Evolutionary conservation across 805 yeast genomes (phyloP).

Genomic region (Saturnispora kantuleensis): DNA sequence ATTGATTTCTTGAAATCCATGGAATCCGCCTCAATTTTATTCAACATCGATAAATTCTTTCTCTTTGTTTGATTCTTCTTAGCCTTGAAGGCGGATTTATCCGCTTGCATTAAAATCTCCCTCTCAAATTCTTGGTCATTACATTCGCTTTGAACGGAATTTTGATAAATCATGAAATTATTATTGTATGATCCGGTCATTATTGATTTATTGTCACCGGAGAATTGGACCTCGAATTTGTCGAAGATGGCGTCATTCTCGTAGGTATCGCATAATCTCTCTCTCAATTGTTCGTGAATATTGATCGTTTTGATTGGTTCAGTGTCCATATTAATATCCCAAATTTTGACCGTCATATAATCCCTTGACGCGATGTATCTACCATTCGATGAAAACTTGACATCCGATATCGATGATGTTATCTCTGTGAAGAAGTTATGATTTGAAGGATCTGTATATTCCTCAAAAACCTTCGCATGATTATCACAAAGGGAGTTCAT

Average conservation of each 20-base stretch:
- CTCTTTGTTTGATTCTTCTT: slow-evolving; percentile 46
- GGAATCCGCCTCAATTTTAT: slow-evolving; percentile 62
- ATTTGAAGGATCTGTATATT: slow-evolving; percentile 81
- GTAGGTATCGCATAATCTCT: slow-evolving; percentile 90
- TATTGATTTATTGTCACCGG: slow-evolving; percentile 84
- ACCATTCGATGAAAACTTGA: slow-evolving; percentile 85
- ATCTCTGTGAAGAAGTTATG: slow-evolving; percentile 97
- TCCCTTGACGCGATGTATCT: slow-evolving; percentile 94
- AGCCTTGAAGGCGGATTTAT: slow-evolving; percentile 87
- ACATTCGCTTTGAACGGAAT: slow-evolving; percentile 37
- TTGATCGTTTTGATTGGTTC: slow-evolving; percentile 90
- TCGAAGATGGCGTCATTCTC: slow-evolving; percentile 98
- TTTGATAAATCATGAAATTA: slow-evolving; percentile 93
- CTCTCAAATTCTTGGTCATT: slow-evolving; percentile 28
- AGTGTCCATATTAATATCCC: slow-evolving; percentile 97
- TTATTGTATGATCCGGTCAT: slow-evolving; percentile 98
- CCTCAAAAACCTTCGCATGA: slow-evolving; percentile 83
- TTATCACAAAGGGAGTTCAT: slow-evolving; percentile 87
- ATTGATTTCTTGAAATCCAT: slow-evolving; percentile 93
- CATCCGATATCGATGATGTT: slow-evolving; percentile 88
- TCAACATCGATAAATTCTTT: slow-evolving; percentile 33
- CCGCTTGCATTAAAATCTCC: slow-evolving; percentile 90
- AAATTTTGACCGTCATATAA: slow-evolving; percentile 92
- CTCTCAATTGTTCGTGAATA: slow-evolving; percentile 91
- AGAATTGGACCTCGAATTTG: slow-evolving; percentile 91